Evolutionary conservation across 1,139 yeast species (phyloP).

Genomic region (Taphrina populina): DNA sequence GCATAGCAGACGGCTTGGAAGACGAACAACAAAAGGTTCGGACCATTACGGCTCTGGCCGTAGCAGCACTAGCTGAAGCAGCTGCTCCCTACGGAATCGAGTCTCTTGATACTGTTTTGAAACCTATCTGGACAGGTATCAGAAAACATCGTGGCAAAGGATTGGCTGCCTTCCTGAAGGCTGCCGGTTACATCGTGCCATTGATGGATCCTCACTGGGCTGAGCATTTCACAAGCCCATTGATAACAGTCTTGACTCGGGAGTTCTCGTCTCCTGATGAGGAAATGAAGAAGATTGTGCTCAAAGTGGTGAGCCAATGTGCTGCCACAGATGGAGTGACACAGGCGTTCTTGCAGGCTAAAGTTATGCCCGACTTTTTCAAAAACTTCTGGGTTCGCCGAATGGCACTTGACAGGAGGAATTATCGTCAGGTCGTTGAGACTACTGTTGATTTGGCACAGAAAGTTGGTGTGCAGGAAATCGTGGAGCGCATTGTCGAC

Average conservation of each 20-base stretch:
- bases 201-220: constrained; percentile 83
- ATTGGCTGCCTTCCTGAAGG: constrained; percentile 71
- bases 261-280: constrained; percentile 84
- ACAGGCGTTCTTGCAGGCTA: constrained; percentile 50
- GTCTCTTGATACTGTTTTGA: constrained; percentile 69
- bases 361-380: constrained; percentile 64
- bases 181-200: constrained; percentile 79
- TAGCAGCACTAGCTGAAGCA: constrained; percentile 79
- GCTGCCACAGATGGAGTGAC: constrained; percentile 56
- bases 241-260: constrained; percentile 63
- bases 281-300: constrained; percentile 76
- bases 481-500: constrained; percentile 59
- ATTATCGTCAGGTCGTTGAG: constrained; percentile 64
- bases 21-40: constrained; percentile 74
- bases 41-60: constrained; percentile 66
- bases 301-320: constrained; percentile 62
- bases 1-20: constrained; percentile 59
- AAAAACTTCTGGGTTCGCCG: constrained; percentile 67
- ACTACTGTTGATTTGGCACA: constrained; percentile 69
- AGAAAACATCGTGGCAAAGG: constrained; percentile 74
- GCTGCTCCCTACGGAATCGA: constrained; percentile 89
- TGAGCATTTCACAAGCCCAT: constrained; percentile 71
- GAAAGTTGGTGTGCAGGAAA: constrained; percentile 63
- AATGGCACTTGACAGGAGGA: constrained; percentile 53
- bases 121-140: constrained; percentile 79